Evolutionary conservation across 352 stramenopile species (phyloP).

Genomic region (Phytopythium oedochilum): DNA sequence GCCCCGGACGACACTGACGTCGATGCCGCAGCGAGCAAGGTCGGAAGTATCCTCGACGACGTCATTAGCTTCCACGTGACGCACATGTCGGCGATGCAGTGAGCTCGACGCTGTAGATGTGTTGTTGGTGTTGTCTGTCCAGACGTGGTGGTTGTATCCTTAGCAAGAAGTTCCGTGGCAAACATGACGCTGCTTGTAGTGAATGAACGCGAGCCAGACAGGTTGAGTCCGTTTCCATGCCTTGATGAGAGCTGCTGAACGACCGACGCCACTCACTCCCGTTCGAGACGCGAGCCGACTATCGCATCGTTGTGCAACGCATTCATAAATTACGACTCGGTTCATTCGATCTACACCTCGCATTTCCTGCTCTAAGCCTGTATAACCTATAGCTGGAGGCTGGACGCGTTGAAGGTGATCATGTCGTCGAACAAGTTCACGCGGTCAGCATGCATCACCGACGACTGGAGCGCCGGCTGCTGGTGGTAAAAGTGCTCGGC

Average conservation of each 20-base stretch:
- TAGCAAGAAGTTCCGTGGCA: not conserved
- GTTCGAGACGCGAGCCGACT: too few relatives aligned
- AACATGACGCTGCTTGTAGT: not conserved
- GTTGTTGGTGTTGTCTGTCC: not conserved
- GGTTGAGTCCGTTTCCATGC: not conserved
- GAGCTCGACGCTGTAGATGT: not conserved
- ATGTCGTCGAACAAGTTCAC: constrained; percentile 35
- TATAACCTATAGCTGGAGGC: constrained; percentile 15
- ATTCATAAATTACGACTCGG: constrained; percentile 1
- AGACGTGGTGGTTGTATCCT: not conserved
- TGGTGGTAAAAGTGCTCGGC: not conserved
- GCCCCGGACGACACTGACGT: constrained; percentile 5
- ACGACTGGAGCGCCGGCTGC: not conserved
- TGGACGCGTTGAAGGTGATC: constrained; percentile 36
- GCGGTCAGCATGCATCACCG: not conserved
- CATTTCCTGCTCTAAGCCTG: too few relatives aligned
- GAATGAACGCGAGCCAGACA: not conserved
- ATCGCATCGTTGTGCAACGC: not conserved
- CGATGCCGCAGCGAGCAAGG: constrained; percentile 4
- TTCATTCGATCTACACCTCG: too few relatives aligned
- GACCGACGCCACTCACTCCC: too few relatives aligned
- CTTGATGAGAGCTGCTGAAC: too few relatives aligned
- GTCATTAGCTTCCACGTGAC: constrained; percentile 47
- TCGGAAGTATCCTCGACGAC: constrained; percentile 39
- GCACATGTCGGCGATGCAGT: constrained; percentile 11